Percentiles rank a stretch among this genome's conserved stretches.
Evolutionary conservation across 2,329 filamentous ascomycete species (phyloP).

Genomic region (Epichloe aotearoae): DNA sequence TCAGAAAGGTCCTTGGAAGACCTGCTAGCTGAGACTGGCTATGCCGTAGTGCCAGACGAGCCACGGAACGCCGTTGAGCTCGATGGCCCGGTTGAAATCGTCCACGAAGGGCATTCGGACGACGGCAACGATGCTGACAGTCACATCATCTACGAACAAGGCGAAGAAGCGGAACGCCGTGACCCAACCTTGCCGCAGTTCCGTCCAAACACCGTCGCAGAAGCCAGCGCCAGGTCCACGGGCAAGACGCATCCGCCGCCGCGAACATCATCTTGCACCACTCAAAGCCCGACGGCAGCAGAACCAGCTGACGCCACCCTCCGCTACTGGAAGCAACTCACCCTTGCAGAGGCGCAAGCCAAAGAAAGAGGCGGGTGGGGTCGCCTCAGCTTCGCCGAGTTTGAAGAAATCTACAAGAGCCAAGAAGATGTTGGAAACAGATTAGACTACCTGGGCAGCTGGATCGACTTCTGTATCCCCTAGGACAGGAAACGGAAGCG

Average conservation of each 20-base stretch:
- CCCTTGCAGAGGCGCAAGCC: conserved; percentile 55
- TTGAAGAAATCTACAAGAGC: conserved; percentile 60
- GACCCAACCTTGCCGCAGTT: conserved; percentile 60
- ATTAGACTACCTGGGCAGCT: conserved; percentile 72
- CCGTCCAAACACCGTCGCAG: conserved; percentile 37
- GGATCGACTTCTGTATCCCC: conserved; percentile 73
- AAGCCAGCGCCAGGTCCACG: conserved; percentile 7
- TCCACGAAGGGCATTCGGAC: conserved; percentile 10
- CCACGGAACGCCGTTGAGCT: conserved; percentile 21
- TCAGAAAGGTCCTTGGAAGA: conserved; percentile 18
- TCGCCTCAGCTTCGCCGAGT: conserved; percentile 64
- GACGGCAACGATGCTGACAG: not conserved
- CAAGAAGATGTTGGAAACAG: conserved; percentile 48
- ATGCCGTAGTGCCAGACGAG: conserved; percentile 24
- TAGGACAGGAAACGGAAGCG: conserved; percentile 17
- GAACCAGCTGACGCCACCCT: conserved; percentile 20
- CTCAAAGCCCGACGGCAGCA: conserved; percentile 4
- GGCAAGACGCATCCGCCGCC: not conserved
- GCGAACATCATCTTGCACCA: not conserved
- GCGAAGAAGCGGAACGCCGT: conserved; percentile 16
- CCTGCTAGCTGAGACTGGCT: conserved; percentile 31
- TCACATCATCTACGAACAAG: not conserved
- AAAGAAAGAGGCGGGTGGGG: conserved; percentile 65
- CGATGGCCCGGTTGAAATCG: conserved; percentile 13
- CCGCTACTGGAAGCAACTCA: conserved; percentile 40